Conservation (phyloP, 2,329 filamentous ascomycete species). For the Paracamarosporium sp. region DNA sequence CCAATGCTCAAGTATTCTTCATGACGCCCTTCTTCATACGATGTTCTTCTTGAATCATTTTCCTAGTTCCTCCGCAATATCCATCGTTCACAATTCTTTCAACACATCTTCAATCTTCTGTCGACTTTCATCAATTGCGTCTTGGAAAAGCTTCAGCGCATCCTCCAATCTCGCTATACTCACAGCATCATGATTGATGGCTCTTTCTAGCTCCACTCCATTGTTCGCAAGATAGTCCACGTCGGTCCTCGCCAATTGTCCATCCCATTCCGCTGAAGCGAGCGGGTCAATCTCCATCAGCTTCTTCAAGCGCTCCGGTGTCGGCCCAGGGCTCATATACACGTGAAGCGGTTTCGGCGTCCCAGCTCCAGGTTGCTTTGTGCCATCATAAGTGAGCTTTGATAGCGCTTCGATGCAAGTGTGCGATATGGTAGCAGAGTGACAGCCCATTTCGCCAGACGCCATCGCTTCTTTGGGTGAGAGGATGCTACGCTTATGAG, state of each 20-base stretch:
- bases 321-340: slow-evolving; percentile 45
- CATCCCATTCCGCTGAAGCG: slow-evolving; percentile 46
- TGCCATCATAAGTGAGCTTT: slow-evolving; percentile 46
- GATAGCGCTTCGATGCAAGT: slow-evolving; percentile 49
- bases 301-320: slow-evolving; percentile 44
- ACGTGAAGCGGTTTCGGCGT: slow-evolving; percentile 51
- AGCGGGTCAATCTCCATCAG: slow-evolving; percentile 51
- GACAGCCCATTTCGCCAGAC: slow-evolving; percentile 55
- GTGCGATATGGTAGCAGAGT: slow-evolving; percentile 54
- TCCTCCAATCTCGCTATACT: slow-evolving; percentile 47
- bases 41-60: too few relatives aligned
- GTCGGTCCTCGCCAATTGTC: slow-evolving; percentile 48
- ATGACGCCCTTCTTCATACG: too few relatives aligned
- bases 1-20: too few relatives aligned
- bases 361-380: slow-evolving; percentile 48
- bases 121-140: slow-evolving; percentile 48
- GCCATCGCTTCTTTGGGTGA: slow-evolving; percentile 55
- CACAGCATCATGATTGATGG: slow-evolving; percentile 50
- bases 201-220: slow-evolving; percentile 52
- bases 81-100: slow-evolving; percentile 19
- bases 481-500: slow-evolving; percentile 47
- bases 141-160: slow-evolving; percentile 52
- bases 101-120: slow-evolving; percentile 46
- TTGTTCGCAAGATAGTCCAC: slow-evolving; percentile 57
- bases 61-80: too few relatives aligned